Percentiles rank a stretch among this genome's conserved stretches.
These are phyloP conservation scores for Hawksworthiomyces lignivorus DNA, from an alignment of 2,329 filamentous ascomycete genomes.

Conservation along the genomic window DNA sequence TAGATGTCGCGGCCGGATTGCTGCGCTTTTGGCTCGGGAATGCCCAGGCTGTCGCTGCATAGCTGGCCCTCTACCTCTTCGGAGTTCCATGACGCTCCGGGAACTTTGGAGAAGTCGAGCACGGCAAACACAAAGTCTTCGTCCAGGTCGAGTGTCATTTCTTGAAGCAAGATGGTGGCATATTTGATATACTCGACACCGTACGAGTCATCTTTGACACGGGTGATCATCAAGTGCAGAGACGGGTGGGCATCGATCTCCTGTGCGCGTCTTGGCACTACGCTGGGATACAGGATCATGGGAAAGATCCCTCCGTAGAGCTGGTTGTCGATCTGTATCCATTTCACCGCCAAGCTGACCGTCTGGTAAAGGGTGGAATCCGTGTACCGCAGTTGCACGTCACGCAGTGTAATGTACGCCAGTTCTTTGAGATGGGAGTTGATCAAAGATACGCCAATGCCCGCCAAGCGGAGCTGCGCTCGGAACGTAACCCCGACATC, in stretches of 20 bases:
- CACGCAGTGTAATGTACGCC: slow-evolving; percentile 86
- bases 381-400: slow-evolving; percentile 82
- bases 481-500: slow-evolving; percentile 84
- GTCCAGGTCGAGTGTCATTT: slow-evolving; percentile 96
- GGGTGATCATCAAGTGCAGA: slow-evolving; percentile 81
- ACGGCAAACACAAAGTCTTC: slow-evolving; percentile 98
- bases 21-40: slow-evolving; percentile 82
- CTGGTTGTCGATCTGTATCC: slow-evolving; percentile 99
- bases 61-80: slow-evolving; percentile 71
- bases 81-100: slow-evolving; percentile 80
- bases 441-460: slow-evolving; percentile 86
- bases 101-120: slow-evolving; percentile 88
- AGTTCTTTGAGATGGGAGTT: slow-evolving; percentile 88
- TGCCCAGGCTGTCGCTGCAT: slow-evolving; percentile 82
- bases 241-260: slow-evolving; percentile 96
- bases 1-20: slow-evolving; percentile 90
- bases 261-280: slow-evolving; percentile 92
- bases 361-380: slow-evolving; percentile 95
- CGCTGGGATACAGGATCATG: slow-evolving; percentile 92
- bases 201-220: slow-evolving; percentile 97
- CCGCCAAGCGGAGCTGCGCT: slow-evolving; percentile 79
- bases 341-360: slow-evolving; percentile 83
- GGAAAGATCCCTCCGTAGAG: slow-evolving; percentile 97
- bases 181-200: slow-evolving; percentile 98
- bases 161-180: slow-evolving; percentile 83